Conservation (phyloP, 306 rosid species). For the Lathyrus oleraceus region DNA sequence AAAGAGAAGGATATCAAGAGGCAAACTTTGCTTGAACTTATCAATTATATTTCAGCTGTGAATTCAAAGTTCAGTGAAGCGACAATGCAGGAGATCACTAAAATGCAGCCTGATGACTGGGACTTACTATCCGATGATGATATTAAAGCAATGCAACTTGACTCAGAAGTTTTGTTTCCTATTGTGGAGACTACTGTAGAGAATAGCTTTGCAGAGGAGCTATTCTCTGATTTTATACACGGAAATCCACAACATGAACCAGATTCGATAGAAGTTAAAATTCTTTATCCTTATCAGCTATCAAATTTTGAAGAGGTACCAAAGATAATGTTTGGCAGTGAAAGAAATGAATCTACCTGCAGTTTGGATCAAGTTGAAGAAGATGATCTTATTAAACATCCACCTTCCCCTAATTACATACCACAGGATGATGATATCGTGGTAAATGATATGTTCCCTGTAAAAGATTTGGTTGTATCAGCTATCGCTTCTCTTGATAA, state of each 20-base stretch:
- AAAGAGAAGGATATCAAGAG: slow-evolving; percentile 56
- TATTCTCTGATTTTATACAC: slow-evolving; percentile 35
- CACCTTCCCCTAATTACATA: slow-evolving; percentile 34
- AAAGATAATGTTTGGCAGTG: slow-evolving; percentile 40
- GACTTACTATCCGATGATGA: too few relatives aligned
- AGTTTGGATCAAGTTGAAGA: slow-evolving; percentile 38
- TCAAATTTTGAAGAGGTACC: slow-evolving; percentile 40
- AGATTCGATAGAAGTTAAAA: slow-evolving; percentile 39
- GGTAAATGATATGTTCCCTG: slow-evolving; percentile 35
- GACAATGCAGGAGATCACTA: too few relatives aligned
- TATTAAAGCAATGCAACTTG: too few relatives aligned
- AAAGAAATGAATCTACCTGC: slow-evolving; percentile 40
- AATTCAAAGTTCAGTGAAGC: too few relatives aligned
- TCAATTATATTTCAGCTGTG: too few relatives aligned
- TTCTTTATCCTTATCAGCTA: slow-evolving; percentile 35
- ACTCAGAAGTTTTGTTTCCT: slow-evolving; percentile 45
- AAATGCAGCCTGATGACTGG: too few relatives aligned
- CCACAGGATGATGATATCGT: slow-evolving; percentile 34
- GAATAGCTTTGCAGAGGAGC: slow-evolving; percentile 37
- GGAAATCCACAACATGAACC: slow-evolving; percentile 43
- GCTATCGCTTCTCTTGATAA: too few relatives aligned
- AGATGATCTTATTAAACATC: slow-evolving; percentile 40
- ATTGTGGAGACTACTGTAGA: slow-evolving; percentile 33
- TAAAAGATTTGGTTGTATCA: too few relatives aligned
- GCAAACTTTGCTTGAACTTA: too few relatives aligned